Percentiles rank a stretch among this genome's conserved stretches.
Evolutionary conservation across 805 yeast species (phyloP).

Genomic region (Cyberlindnera euphorbiae): DNA sequence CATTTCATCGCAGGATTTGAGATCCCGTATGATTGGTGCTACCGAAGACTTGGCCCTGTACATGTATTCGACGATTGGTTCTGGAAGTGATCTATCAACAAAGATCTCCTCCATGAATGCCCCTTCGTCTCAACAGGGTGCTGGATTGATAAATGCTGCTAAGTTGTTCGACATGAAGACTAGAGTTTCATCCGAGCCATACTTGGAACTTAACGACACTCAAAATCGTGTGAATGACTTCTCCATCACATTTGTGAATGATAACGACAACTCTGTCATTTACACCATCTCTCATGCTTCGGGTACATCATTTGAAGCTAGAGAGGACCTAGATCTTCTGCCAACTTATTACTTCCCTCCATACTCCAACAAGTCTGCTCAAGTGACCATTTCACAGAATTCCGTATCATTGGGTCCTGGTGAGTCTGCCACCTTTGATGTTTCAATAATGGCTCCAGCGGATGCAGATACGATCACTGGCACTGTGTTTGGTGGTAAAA

Average conservation of each 20-base stretch:
- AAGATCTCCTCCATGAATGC: slow-evolving; percentile 3
- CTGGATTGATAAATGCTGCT: slow-evolving; percentile 14
- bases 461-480: slow-evolving; percentile 1
- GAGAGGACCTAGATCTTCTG: slow-evolving; percentile 1
- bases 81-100: slow-evolving; percentile 5
- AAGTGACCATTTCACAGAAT: slow-evolving; percentile 3
- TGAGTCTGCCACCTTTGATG: slow-evolving; percentile 9
- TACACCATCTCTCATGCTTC: slow-evolving; percentile 7
- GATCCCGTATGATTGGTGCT: slow-evolving; percentile 3
- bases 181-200: slow-evolving; percentile 4
- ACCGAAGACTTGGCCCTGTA: slow-evolving; percentile 6
- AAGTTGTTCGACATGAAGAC: slow-evolving; percentile 10
- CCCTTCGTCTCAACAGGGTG: slow-evolving; percentile 16
- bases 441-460: slow-evolving; percentile 7
- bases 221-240: slow-evolving; percentile 13
- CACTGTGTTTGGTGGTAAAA: slow-evolving; percentile 13
- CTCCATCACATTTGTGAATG: slow-evolving; percentile 9
- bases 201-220: slow-evolving; percentile 14
- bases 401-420: slow-evolving; percentile 11
- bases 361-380: slow-evolving; percentile 4
- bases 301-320: slow-evolving; percentile 8
- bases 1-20: slow-evolving; percentile 5
- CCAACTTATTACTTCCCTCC: slow-evolving; percentile 10
- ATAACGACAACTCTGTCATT: slow-evolving; percentile 8
- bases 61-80: neutral